These are phyloP conservation scores for Raffaelea deltoideospora DNA, from an alignment of 2,329 filamentous ascomycete genomes.

Conservation along the genomic window DNA sequence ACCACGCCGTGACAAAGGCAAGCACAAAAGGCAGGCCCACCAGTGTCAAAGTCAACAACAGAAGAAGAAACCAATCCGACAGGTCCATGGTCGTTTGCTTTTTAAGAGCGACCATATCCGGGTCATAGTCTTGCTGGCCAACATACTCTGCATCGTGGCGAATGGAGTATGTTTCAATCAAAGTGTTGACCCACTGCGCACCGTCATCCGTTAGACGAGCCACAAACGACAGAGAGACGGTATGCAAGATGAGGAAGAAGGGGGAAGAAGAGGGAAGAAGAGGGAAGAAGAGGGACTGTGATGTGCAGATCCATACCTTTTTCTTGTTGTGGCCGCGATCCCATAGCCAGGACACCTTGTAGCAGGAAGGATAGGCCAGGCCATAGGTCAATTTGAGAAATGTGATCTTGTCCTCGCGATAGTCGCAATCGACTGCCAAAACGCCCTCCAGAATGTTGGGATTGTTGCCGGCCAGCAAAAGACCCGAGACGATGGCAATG, in stretches of 20 bases:
- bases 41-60: constrained; percentile 8
- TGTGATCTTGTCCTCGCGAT: constrained; percentile 4
- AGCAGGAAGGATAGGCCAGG: constrained; percentile 13
- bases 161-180: constrained; percentile 7
- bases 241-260: background rate
- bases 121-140: constrained; percentile 2
- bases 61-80: constrained; percentile 9
- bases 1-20: constrained; percentile 12
- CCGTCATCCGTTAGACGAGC: background rate
- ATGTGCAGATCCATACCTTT: no score
- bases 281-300: no score
- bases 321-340: constrained; percentile 13
- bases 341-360: constrained; percentile 14
- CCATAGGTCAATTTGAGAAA: constrained; percentile 9
- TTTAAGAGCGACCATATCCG: constrained; percentile 8
- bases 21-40: constrained; percentile 10
- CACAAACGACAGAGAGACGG: background rate
- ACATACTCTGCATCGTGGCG: constrained; percentile 1
- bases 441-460: constrained; percentile 15
- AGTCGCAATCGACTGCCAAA: constrained; percentile 9
- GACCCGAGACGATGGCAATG: constrained; percentile 13
- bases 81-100: constrained; percentile 6
- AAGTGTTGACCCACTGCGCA: constrained; percentile 10
- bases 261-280: background rate
- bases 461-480: constrained; percentile 15